These are phyloP conservation scores for Didymella sp. DNA, from an alignment of 2,329 filamentous ascomycete genomes.

Conservation along the genomic window DNA sequence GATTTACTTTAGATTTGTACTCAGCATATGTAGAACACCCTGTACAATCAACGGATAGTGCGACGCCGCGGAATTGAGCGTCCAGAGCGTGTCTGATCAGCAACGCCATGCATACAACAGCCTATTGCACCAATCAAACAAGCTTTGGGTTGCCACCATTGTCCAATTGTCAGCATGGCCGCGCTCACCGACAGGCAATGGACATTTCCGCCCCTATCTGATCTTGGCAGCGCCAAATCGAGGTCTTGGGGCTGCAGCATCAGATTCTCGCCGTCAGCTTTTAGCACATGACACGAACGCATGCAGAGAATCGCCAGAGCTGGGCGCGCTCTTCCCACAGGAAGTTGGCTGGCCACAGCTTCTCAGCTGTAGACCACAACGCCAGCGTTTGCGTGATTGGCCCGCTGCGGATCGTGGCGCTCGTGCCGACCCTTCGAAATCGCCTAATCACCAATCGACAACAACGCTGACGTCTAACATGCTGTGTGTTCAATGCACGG, in stretches of 20 bases:
- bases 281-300: constrained; percentile 4
- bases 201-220: not conserved
- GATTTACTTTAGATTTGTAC: constrained; percentile 9
- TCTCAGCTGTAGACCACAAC: constrained; percentile 2
- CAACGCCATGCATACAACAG: no score
- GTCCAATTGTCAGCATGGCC: not conserved
- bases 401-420: constrained; percentile 4
- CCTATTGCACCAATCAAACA: not conserved
- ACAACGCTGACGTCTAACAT: not conserved
- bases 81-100: not conserved
- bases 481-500: constrained; percentile 1
- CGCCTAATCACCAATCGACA: constrained; percentile 10
- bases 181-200: not conserved
- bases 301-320: constrained; percentile 11
- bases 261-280: not conserved
- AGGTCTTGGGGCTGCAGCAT: constrained; percentile 5
- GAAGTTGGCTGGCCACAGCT: constrained; percentile 1
- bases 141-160: not conserved
- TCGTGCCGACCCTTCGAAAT: constrained; percentile 7
- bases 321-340: not conserved
- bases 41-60: constrained; percentile 6
- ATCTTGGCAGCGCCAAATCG: constrained; percentile 5
- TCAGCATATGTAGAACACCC: constrained; percentile 10
- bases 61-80: not conserved
- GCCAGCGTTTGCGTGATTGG: constrained; percentile 7